Evolutionary conservation across 805 yeast genomes (phyloP).

Genomic region (Hanseniaspora nectarophila): DNA sequence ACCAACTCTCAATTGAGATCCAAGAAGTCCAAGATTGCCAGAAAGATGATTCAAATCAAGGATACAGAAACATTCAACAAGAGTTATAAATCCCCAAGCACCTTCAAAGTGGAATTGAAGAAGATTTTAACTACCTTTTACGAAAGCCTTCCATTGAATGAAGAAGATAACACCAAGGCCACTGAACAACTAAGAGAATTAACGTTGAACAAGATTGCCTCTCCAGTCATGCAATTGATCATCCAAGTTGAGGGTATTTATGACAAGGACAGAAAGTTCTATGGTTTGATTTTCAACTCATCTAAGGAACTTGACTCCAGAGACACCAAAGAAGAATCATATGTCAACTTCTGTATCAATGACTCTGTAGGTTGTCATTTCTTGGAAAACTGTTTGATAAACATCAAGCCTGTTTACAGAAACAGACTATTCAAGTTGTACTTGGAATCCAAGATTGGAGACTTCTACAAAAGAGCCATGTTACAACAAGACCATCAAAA

Average conservation of each 20-base stretch:
- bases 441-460: constrained; percentile 61
- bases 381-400: constrained; percentile 56
- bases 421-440: constrained; percentile 59
- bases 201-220: constrained; percentile 68
- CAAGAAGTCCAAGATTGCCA: constrained; percentile 72
- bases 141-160: constrained; percentile 24
- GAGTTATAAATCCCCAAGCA: constrained; percentile 55
- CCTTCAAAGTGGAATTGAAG: constrained; percentile 51
- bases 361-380: constrained; percentile 93
- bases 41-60: constrained; percentile 82
- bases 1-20: constrained; percentile 67
- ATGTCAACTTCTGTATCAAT: constrained; percentile 68
- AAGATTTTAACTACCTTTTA: constrained; percentile 36
- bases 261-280: constrained; percentile 58
- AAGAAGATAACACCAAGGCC: constrained; percentile 24
- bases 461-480: constrained; percentile 58
- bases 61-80: constrained; percentile 62
- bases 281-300: constrained; percentile 52
- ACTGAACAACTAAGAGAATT: constrained; percentile 51
- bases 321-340: constrained; percentile 58
- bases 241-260: constrained; percentile 72
- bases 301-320: constrained; percentile 31
- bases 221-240: constrained; percentile 74
- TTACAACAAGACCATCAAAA: constrained; percentile 34
- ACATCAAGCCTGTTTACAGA: constrained; percentile 54